Conservation (phyloP, 2,329 filamentous ascomycete species). For the Ophiognomonia clavigignenti-juglandacearum region DNA sequence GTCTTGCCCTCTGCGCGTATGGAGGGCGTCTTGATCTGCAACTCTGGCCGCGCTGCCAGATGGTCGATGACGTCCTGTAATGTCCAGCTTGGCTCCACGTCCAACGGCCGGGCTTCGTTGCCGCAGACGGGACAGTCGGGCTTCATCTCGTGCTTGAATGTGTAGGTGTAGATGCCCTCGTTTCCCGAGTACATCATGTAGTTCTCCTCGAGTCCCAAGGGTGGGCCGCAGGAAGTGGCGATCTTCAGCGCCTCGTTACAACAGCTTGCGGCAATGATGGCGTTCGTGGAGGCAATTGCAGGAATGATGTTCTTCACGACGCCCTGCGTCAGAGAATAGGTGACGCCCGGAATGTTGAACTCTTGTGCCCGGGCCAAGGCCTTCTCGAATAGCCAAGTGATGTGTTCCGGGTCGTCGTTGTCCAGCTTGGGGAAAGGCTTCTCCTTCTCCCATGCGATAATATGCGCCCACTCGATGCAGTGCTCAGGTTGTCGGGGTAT, state of each 20-base stretch:
- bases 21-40: slow-evolving; percentile 91
- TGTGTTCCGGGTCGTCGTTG: slow-evolving; percentile 94
- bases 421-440: slow-evolving; percentile 81
- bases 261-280: slow-evolving; percentile 90
- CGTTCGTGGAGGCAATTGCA: slow-evolving; percentile 95
- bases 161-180: slow-evolving; percentile 94
- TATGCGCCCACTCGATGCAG: slow-evolving; percentile 97
- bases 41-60: slow-evolving; percentile 76
- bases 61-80: slow-evolving; percentile 82
- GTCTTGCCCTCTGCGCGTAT: slow-evolving; percentile 75
- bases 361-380: slow-evolving; percentile 76
- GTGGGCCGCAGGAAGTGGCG: slow-evolving; percentile 74
- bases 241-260: slow-evolving; percentile 98
- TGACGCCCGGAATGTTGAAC: slow-evolving; percentile 88
- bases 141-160: slow-evolving; percentile 92
- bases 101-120: slow-evolving; percentile 69
- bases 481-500: slow-evolving; percentile 97
- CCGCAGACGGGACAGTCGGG: slow-evolving; percentile 93
- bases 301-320: slow-evolving; percentile 99
- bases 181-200: slow-evolving; percentile 99
- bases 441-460: slow-evolving; percentile 92
- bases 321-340: slow-evolving; percentile 92
- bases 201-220: slow-evolving; percentile 72
- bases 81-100: slow-evolving; percentile 65
- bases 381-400: slow-evolving; percentile 92